phyloP scores from a whole-genome alignment of 768 basidiomycete genomes.

The Leccinum fibrillosum region DNA sequence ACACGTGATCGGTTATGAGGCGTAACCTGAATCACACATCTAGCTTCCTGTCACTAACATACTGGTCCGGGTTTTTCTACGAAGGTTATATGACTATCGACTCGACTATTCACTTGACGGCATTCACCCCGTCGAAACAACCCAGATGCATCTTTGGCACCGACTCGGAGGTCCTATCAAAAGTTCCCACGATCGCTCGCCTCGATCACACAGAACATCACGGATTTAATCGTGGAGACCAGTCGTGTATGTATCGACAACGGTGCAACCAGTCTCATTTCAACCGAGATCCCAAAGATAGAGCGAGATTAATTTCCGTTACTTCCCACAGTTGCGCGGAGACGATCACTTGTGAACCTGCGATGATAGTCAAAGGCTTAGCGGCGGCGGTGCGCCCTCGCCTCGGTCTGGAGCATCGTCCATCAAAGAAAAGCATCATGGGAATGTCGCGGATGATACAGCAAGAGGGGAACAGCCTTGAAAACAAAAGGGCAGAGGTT shows the following conservation, averaged over 20 bases:
- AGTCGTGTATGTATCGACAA: not conserved
- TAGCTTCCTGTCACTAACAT: not conserved
- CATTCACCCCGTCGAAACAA: not conserved
- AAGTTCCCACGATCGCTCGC: not conserved
- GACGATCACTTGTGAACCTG: not conserved
- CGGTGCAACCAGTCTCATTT: not conserved
- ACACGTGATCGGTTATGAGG: constrained; percentile 7
- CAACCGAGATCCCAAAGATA: not conserved
- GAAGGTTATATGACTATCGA: not conserved
- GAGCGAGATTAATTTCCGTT: not conserved
- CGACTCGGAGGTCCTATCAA: not conserved
- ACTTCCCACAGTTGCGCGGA: not conserved
- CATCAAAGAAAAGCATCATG: not conserved
- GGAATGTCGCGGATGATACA: not conserved
- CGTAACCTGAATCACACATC: not conserved
- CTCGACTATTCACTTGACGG: not conserved
- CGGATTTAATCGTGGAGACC: not conserved
- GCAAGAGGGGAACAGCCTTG: not conserved
- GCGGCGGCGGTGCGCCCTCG: not conserved
- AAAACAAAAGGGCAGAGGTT: not conserved
- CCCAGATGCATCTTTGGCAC: not conserved
- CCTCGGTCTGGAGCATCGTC: not conserved
- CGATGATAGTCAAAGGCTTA: not conserved
- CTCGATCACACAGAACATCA: not conserved
- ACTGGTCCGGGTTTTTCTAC: not conserved